phyloP scores from a whole-genome alignment of 441 rosid genomes.

The Geranium incanum region DNA sequence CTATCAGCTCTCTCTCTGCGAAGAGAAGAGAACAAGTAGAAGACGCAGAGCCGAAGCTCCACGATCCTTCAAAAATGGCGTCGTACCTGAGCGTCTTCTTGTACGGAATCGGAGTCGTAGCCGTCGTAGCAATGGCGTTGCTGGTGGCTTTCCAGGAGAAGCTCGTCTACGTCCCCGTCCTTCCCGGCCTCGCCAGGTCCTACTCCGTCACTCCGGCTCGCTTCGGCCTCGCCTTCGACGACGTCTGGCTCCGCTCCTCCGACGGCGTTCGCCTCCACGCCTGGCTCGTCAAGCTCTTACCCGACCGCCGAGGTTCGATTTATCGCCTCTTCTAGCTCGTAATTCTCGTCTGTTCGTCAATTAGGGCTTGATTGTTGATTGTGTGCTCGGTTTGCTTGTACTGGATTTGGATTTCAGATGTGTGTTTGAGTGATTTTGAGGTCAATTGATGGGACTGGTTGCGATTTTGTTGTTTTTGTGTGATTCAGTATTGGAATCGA shows the following conservation, averaged over 20 bases:
- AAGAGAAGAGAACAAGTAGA: slow-evolving; percentile 1
- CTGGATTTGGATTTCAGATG: background rate
- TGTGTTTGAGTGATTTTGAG: background rate
- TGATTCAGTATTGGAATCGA: too few relatives aligned
- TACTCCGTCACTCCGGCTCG: slow-evolving; percentile 76
- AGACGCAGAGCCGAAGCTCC: background rate
- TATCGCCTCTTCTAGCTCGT: background rate
- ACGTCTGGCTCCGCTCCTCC: slow-evolving; percentile 87
- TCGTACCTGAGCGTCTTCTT: slow-evolving; percentile 60
- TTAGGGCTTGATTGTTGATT: background rate
- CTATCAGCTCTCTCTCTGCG: background rate
- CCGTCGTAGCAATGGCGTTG: slow-evolving; percentile 79
- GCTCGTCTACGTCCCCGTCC: slow-evolving; percentile 28
- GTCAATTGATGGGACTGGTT: background rate
- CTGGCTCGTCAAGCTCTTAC: slow-evolving; percentile 87
- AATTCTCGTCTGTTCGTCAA: background rate
- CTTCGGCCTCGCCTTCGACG: slow-evolving; percentile 69
- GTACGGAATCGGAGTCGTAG: slow-evolving; percentile 83
- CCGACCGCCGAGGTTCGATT: slow-evolving; percentile 63
- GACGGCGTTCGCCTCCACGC: slow-evolving; percentile 88
- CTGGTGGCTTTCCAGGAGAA: slow-evolving; percentile 89
- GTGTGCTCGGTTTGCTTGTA: background rate
- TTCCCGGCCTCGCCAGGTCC: slow-evolving; percentile 17
- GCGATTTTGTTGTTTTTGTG: too few relatives aligned
- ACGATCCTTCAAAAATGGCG: slow-evolving; percentile 39